Base-by-base conservation (phyloP, 2,329 filamentous ascomycete genomes). In the Apiospora arundinis region DNA sequence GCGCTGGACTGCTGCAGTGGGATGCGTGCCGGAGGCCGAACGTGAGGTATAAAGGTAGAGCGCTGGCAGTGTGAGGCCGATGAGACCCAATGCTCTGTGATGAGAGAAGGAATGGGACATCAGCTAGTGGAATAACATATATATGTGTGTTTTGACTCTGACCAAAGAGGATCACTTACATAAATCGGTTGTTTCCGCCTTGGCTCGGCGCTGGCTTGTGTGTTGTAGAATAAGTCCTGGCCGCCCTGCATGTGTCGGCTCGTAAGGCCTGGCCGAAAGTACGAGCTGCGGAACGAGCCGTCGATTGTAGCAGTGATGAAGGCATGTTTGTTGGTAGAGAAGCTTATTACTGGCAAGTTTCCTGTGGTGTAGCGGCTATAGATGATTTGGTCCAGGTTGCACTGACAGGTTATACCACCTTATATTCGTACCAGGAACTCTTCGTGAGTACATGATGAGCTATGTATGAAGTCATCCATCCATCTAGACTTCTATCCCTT, bases 101-200 rank as follows among this genome's bases (percentile, higher is more conserved):
- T 1, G 5, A 12, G 7, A 11, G n/a, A 16, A 46, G 8, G 32
- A 40, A 25, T 12, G 4, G 16, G 18, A 40, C 8, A 28, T 67
- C 45, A 67, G 65, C 11, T 28, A 32, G 12, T 23, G 9, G 12
- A 7, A 9, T 25, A 45, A 5, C 1, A 4, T 18, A 5, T 4
- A 7, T 46, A 28, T 25, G 12, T 18, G 1, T 40, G 21, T n/a
- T 6, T 60, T 2, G 6, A 6, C 18, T 60, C 4, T 4, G 32
- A 2, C 23, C 28, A 25, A 37, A 6, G 5, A 32, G 4, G 21
- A n/a, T 37, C n/a, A 45, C 65, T 28, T 67, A 72, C 71, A 72
- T 45, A 44, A 45, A 37, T 25, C 69, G 23, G 56, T 72, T 72
- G 32, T 46, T 44, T 37, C 71, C 71, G n/a, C 71, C 71, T 16